Evolutionary conservation across 768 basidiomycete genomes (phyloP), one percentile per base, ranked within the genome.

Genomic region (Rhizopogon vulgaris): DNA sequence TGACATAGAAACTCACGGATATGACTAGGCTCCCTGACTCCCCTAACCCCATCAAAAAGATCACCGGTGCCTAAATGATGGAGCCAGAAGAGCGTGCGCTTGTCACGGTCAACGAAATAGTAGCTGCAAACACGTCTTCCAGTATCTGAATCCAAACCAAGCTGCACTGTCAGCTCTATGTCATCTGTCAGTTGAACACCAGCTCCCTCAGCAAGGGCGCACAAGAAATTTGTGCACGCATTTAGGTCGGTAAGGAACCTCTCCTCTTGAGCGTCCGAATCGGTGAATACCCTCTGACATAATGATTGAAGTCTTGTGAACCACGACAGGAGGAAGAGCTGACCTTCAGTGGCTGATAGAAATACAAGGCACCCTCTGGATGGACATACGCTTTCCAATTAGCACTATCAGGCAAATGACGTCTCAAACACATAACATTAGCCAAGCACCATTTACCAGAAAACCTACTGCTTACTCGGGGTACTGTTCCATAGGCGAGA

Each of bases 311-410:
- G 41, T 34, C 4, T 25, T 36, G n/a, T 36, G 40, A 51, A n/a
- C 14, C 39, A 36, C 5, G 17, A 28, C 15, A 28, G 3, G 18
- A 27, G n/a, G 22, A n/a, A 11, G 9, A 37, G 43, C 66, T 0
- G 40, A 78, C 80, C 65, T 73, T 71, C 9, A 63, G 54, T 46
- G 54, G 24, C 47, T 79, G 67, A 56, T 68, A 74, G 52, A 78
- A 83, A 59, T 82, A 83, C 25, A 73, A 66, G 8, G 71, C 71
- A 6, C 82, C 82, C 63, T 83, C 80, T 0, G 80, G 79, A 61
- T 82, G 80, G 4, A 66, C 60, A 30, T 66, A 64, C 3, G 69
- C 56, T 7, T 49, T 61, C 81, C 81, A 83, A 1, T 66, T 72
- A 12, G 38, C 18, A 22, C 38, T 22, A 6, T 5, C 11, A 12